phyloP scores from a whole-genome alignment of 345 rosid species.

The Clarkia xantiana region DNA sequence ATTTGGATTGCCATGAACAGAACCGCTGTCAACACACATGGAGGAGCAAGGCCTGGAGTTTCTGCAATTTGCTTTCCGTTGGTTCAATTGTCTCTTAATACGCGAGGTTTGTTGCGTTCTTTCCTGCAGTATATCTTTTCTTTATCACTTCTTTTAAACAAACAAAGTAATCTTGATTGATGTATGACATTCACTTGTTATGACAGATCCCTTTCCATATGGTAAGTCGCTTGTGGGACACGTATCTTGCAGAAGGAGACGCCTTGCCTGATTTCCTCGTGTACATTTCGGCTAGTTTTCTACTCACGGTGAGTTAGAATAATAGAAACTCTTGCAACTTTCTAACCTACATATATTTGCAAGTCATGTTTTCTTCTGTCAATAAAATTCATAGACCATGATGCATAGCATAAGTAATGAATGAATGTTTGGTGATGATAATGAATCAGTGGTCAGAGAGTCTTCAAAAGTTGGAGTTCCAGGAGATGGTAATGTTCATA shows the following conservation, averaged over 20 bases:
- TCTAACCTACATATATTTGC: too few relatives aligned
- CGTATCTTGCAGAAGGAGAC: conserved; percentile 97
- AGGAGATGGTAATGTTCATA: conserved; percentile 96
- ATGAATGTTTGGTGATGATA: too few relatives aligned
- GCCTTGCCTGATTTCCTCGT: conserved; percentile 95
- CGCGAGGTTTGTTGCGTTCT: conserved; percentile 51
- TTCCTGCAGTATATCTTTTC: not conserved
- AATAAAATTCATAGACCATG: too few relatives aligned
- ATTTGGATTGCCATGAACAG: conserved; percentile 23
- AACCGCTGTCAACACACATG: conserved; percentile 89
- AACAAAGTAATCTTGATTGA: too few relatives aligned
- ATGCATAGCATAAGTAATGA: too few relatives aligned
- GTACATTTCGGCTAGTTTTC: conserved; percentile 91
- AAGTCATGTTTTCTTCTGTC: too few relatives aligned
- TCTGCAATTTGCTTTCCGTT: conserved; percentile 95
- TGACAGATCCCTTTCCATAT: conserved; percentile 75
- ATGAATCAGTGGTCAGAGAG: conserved; percentile 88
- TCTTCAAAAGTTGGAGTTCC: conserved; percentile 87
- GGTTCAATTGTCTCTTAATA: conserved; percentile 96
- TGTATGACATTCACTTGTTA: not conserved
- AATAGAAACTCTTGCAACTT: conserved; percentile 1
- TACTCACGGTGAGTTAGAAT: conserved; percentile 52
- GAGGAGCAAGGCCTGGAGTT: conserved; percentile 97
- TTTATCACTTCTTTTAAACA: not conserved
- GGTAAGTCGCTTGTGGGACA: conserved; percentile 92